Evolutionary conservation across 139 green algal species (phyloP).

Genomic region (Coelastrella sp.): DNA sequence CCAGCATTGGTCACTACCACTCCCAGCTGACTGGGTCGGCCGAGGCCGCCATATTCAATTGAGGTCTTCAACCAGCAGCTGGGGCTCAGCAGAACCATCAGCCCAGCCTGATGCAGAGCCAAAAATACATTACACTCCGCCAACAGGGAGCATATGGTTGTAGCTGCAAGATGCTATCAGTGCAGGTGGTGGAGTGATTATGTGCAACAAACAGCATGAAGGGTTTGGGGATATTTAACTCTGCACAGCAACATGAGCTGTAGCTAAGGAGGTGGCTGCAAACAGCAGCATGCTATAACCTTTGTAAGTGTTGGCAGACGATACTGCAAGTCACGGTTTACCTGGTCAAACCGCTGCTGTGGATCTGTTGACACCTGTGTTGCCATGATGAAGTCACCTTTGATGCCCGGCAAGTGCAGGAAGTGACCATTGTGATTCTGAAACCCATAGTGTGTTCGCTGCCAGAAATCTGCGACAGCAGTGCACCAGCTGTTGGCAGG

Average conservation of each 20-base stretch:
- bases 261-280: no score
- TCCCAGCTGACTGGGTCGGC: conserved; percentile 23
- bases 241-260: no score
- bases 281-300: no score
- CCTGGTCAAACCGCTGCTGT: conserved; percentile 45
- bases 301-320: no score
- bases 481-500: no score
- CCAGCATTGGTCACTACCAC: conserved; percentile 45
- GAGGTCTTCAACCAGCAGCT: conserved; percentile 44
- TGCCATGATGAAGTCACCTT: conserved; percentile 28
- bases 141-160: no score
- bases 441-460: conserved; percentile 44
- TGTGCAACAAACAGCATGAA: no score
- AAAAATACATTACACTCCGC: no score
- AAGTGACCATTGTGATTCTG: conserved; percentile 37
- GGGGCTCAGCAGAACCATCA: conserved; percentile 26
- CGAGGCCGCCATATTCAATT: conserved; percentile 7
- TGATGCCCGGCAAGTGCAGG: conserved; percentile 20
- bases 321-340: not conserved
- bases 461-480: conserved; percentile 26
- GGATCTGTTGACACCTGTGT: conserved; percentile 9
- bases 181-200: no score
- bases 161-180: no score
- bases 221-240: no score
- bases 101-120: not conserved